Base-by-base conservation (phyloP, 169 alveolate species). In the Cryptosporidium xiaoi region DNA sequence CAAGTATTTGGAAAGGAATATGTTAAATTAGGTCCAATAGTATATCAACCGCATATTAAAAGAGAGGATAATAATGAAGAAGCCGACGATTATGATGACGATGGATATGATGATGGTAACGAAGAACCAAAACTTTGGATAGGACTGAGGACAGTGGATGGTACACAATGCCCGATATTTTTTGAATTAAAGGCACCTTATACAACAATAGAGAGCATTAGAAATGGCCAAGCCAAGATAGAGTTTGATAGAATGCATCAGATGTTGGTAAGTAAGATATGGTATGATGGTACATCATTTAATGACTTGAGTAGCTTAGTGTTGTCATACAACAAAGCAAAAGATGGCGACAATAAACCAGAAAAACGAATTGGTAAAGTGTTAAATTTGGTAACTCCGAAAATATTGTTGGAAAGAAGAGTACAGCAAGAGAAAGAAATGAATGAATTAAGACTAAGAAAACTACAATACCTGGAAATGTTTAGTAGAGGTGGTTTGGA, bases 401-500 rank as follows among this genome's bases (percentile, higher is more conserved):
- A 18, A 15, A 58, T 71, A 51, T 56, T 71, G n/a, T 56, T 51
- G n/a, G 66, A 51, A 18, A 51, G 84, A 55, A 71, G 84, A 56
- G 27, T 71, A 12, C 62, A 71, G 6, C 62, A 62, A 55, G 84
- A 71, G 58, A 51, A 71, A 55, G 58, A 51, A n/a, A 71, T 71
- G 84, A 51, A 55, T 20, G 62, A 71, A 36, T 10, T 55, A 3
- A 71, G 84, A 18, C 15, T 71, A 33, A 51, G 84, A 55, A 71
- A 71, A 55, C 36, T 71, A 12, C 84, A 71, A 27, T 71, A 48
- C 56, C 36, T 71, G 18, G 84, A 71, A 20, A 71, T 71, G 84
- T 71, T 71, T 44, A 71, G 84, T 36, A 51, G 84, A 53, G 84
- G 84, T 34, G 93, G 91, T n/a, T 56, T 91, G 58, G 93, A 91